A percentile compares a stretch with the other conserved stretches of the same genome.
Evolutionary conservation across 2,329 filamentous ascomycete species (phyloP).

Genomic region (Sporothrix variecibatus): DNA sequence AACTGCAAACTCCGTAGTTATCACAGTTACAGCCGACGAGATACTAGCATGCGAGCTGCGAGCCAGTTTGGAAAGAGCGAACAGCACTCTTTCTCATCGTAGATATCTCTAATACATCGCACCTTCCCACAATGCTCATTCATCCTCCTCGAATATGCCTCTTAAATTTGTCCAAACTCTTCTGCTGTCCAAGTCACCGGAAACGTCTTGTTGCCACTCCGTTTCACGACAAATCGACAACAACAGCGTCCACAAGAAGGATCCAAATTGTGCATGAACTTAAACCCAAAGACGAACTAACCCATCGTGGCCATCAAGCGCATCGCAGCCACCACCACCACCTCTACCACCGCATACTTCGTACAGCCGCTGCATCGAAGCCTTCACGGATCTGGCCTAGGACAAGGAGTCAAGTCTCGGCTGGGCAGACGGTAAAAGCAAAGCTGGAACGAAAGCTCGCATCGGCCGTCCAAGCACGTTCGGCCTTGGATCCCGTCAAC

Average conservation of each 20-base stretch:
- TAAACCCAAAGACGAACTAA: background rate
- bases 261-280: background rate
- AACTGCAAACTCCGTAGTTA: background rate
- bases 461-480: background rate
- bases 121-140: background rate
- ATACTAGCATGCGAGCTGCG: background rate
- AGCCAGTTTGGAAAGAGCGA: background rate
- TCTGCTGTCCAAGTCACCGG: background rate
- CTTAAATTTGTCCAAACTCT: background rate
- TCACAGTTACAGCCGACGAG: background rate
- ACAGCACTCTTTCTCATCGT: background rate
- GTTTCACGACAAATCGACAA: background rate
- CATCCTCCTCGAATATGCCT: background rate
- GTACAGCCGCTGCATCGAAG: background rate
- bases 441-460: background rate
- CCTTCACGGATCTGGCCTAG: background rate
- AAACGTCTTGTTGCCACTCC: background rate
- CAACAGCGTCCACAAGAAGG: background rate
- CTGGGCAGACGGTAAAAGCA: background rate
- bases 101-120: background rate
- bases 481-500: constrained; percentile 22
- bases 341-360: no score
- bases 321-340: background rate
- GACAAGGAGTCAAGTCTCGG: background rate
- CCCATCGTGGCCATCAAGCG: background rate